Evolutionary conservation across 495 filamentous ascomycete genomes (phyloP), one percentile per base, ranked within the genome.

Genomic region (Aspergillus indologenus): DNA sequence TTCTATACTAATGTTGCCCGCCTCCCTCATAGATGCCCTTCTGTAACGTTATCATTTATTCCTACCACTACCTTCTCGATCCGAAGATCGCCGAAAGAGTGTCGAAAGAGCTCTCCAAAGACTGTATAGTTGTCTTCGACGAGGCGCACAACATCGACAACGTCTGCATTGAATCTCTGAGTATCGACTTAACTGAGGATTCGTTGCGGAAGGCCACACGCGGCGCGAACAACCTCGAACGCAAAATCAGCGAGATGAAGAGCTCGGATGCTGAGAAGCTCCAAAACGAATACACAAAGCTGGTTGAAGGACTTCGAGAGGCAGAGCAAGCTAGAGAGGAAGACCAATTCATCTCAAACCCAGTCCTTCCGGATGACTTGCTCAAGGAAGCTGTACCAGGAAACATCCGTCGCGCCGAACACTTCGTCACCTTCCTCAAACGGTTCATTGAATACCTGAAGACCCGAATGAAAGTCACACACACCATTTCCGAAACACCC

Each of bases 141-240:
- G 94, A 99, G 65, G 94, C 94, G 19, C 94, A 99, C 73, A 99
- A 99, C 61, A 99, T 99, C 65, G 94, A 99, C 79, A 99, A 99
- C 71, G 94, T 99, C 52, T 98, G 95, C 70, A 99, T 99, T 60
- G 94, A 99, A 65, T 96, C 94, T 14, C 80, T 97, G 20, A 97
- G 93, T 66, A 96, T 96, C 24, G 94, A 99, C 70, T 80, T 99
- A 29, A 97, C 91, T 0, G 91, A 99, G 69, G 94, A 97, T 62
- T 96, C 92, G 0, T 69, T 99, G 45, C 83, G 90, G 24, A 92
- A 87, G 74, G 94, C 94, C 17, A 90, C 91, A 1, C 80, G 90
- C 59, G 95, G 95, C 17, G 94, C 92, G 11, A 85, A 86, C 60
- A 96, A 95, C 61, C 79, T 99, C 3, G 94, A 98, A 66, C 84